phyloP scores from a whole-genome alignment of 1,284 basidiomycete genomes.

The Naganishia liquefaciens region DNA sequence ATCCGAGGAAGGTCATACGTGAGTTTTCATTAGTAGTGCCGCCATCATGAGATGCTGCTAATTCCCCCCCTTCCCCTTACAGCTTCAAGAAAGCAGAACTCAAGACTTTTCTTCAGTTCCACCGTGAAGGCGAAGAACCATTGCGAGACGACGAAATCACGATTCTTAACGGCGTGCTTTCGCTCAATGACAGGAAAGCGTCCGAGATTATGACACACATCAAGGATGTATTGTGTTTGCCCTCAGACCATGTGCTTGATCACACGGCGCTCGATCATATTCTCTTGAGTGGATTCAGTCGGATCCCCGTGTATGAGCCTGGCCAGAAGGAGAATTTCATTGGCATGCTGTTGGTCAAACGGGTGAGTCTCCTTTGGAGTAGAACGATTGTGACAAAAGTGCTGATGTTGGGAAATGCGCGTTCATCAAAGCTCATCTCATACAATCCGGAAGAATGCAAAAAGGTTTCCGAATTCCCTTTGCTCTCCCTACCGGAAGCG shows the following conservation, averaged over 20 bases:
- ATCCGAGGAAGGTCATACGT: conserved; percentile 61
- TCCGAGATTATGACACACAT: conserved; percentile 86
- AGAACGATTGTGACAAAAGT: conserved; percentile 3
- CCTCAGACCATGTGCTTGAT: conserved; percentile 76
- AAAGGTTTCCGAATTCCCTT: conserved; percentile 70
- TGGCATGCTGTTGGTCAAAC: conserved; percentile 84
- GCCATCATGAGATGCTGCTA: neutral
- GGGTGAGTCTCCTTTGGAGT: conserved; percentile 55
- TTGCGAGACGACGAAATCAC: conserved; percentile 80
- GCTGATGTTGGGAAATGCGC: no score
- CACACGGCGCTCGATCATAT: conserved; percentile 70
- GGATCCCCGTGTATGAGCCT: conserved; percentile 86
- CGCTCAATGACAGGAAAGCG: conserved; percentile 79
- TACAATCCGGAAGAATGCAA: conserved; percentile 82
- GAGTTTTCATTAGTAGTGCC: conserved; percentile 31
- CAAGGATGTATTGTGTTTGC: conserved; percentile 55
- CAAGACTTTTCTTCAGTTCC: conserved; percentile 87
- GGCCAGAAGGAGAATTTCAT: conserved; percentile 74
- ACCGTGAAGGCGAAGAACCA: conserved; percentile 81
- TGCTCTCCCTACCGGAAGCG: conserved; percentile 89
- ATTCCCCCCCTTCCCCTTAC: conserved; percentile 48
- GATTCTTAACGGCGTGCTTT: conserved; percentile 83
- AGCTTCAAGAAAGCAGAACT: conserved; percentile 91
- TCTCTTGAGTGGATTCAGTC: conserved; percentile 84
- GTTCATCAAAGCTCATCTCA: conserved; percentile 70